Evolutionary conservation across 352 stramenopile genomes (phyloP).

Genomic region (Thalassiosira mediterranea): DNA sequence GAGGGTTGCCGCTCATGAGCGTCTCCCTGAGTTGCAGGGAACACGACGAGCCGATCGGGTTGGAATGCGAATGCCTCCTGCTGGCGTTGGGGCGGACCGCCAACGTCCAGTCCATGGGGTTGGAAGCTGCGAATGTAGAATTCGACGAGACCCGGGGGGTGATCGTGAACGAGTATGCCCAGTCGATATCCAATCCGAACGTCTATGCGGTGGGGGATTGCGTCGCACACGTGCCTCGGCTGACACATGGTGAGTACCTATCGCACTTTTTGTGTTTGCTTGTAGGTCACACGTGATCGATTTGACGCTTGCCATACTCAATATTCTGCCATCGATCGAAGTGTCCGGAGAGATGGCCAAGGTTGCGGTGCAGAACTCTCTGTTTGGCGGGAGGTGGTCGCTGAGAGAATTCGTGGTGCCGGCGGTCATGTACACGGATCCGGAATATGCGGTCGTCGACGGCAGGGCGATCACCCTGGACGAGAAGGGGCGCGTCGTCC

Average conservation of each 20-base stretch:
- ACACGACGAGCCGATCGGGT: slow-evolving; percentile 10
- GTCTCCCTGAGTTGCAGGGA: slow-evolving; percentile 50
- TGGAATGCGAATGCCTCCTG: slow-evolving; percentile 84
- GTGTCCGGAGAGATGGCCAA: slow-evolving; percentile 83
- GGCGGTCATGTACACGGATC: slow-evolving; percentile 86
- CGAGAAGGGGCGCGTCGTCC: slow-evolving; percentile 38
- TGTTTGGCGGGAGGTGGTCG: slow-evolving; percentile 76
- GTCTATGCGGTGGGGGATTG: slow-evolving; percentile 88
- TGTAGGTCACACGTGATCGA: too few species aligned
- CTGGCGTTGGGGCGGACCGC: slow-evolving; percentile 84
- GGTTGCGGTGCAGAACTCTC: slow-evolving; percentile 75
- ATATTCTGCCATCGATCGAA: too few species aligned
- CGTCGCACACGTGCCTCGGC: slow-evolving; percentile 69
- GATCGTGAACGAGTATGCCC: slow-evolving; percentile 82
- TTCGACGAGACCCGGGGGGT: slow-evolving; percentile 80
- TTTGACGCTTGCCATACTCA: too few species aligned
- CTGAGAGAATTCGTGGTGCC: slow-evolving; percentile 84
- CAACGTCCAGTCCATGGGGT: slow-evolving; percentile 85
- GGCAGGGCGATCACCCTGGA: slow-evolving; percentile 27
- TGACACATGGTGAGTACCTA: slow-evolving; percentile 74
- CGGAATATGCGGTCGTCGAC: slow-evolving; percentile 81
- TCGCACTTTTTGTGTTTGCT: too few species aligned
- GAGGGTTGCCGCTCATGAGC: slow-evolving; percentile 68
- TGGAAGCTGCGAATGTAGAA: slow-evolving; percentile 81
- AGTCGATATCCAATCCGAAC: slow-evolving; percentile 82